Conservation (phyloP, 352 stramenopile species). For the Phytophthora agathidicida region DNA sequence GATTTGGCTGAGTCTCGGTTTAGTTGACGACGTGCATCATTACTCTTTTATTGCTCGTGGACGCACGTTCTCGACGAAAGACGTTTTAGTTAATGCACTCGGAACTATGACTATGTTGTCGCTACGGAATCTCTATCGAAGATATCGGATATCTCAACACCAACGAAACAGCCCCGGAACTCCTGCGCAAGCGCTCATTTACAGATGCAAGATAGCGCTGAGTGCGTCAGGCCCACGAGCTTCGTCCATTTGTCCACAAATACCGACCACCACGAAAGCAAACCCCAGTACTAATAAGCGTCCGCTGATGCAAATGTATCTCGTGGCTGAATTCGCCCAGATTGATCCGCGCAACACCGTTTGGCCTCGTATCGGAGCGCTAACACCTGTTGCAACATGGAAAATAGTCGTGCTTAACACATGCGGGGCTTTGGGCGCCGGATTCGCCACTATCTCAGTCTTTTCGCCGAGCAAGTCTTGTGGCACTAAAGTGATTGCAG, state of each 20-base stretch:
- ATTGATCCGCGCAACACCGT: constrained; percentile 13
- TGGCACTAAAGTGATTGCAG: not conserved
- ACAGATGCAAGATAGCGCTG: constrained; percentile 16
- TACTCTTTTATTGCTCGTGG: constrained; percentile 2
- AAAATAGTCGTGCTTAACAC: not conserved
- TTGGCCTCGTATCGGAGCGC: constrained; percentile 1
- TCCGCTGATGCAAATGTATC: constrained; percentile 13
- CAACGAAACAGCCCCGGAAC: not conserved
- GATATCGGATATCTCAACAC: not conserved
- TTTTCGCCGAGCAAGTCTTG: not conserved
- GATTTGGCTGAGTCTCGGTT: not conserved
- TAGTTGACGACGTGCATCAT: constrained; percentile 17
- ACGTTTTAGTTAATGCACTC: constrained; percentile 15
- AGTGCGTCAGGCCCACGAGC: no score
- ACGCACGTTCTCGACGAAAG: constrained; percentile 19
- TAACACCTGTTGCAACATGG: not conserved
- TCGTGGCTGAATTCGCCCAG: not conserved
- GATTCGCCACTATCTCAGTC: not conserved
- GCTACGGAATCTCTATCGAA: constrained; percentile 13
- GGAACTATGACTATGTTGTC: constrained; percentile 22
- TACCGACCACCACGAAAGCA: no score
- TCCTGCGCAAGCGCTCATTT: not conserved
- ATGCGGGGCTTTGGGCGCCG: not conserved
- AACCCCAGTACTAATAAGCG: not conserved
- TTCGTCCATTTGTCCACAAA: no score